phyloP scores from a whole-genome alignment of 352 stramenopile genomes.

The Phytophthora lateralis region DNA sequence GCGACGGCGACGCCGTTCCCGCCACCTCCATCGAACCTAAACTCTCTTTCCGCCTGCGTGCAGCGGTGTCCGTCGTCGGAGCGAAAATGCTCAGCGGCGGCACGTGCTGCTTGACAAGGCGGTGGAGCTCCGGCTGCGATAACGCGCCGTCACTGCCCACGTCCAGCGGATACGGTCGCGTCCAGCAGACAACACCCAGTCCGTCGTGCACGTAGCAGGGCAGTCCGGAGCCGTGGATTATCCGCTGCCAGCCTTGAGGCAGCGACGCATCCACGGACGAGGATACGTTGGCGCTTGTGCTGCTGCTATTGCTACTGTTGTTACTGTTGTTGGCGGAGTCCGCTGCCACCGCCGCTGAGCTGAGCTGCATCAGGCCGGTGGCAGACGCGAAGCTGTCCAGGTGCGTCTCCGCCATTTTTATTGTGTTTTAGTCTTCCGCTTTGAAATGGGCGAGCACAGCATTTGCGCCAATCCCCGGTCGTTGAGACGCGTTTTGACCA shows the following conservation, averaged over 20 bases:
- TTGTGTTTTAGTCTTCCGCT: slow-evolving; percentile 4
- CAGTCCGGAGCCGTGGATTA: slow-evolving; percentile 71
- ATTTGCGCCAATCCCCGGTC: background rate
- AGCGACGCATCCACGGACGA: slow-evolving; percentile 38
- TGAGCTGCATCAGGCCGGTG: slow-evolving; percentile 58
- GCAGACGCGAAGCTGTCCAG: slow-evolving; percentile 41
- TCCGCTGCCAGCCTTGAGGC: slow-evolving; percentile 63
- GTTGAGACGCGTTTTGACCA: background rate
- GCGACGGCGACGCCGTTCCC: slow-evolving; percentile 5
- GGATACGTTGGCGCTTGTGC: slow-evolving; percentile 4
- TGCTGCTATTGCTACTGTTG: slow-evolving; percentile 3
- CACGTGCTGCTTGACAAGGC: slow-evolving; percentile 60
- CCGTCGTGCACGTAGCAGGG: slow-evolving; percentile 70
- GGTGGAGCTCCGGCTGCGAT: slow-evolving; percentile 45
- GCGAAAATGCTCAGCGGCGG: slow-evolving; percentile 72
- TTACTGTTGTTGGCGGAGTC: slow-evolving; percentile 5
- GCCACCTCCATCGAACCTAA: background rate
- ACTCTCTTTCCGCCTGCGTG: slow-evolving; percentile 5
- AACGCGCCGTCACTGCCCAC: slow-evolving; percentile 29
- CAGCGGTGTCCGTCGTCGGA: slow-evolving; percentile 23
- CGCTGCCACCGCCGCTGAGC: slow-evolving; percentile 41
- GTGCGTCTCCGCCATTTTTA: slow-evolving; percentile 26
- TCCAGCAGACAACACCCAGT: slow-evolving; percentile 70
- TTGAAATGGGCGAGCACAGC: background rate
- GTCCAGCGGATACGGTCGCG: slow-evolving; percentile 65